These are phyloP conservation scores for Suhomyces tanzawaensis DNA, from an alignment of 805 yeast genomes.

Conservation along the genomic window DNA sequence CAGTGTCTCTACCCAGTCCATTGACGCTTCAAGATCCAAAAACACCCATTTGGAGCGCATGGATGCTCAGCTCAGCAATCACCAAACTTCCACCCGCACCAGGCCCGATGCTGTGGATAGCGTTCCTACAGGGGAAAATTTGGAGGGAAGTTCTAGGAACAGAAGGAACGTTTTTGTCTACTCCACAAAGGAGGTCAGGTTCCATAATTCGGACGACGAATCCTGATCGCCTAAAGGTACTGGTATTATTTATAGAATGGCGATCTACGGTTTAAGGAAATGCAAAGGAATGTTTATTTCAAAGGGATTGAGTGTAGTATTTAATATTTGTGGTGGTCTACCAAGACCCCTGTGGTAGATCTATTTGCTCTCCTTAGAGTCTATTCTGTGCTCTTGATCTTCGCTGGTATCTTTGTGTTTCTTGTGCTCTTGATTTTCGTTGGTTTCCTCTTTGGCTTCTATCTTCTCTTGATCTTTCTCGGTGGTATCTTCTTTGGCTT, in stretches of 20 bases:
- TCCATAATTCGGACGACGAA: constrained; percentile 26
- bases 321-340: no score
- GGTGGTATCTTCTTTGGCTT: neutral
- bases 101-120: neutral
- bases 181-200: constrained; percentile 34
- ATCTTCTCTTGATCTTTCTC: neutral
- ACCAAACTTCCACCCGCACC: neutral
- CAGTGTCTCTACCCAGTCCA: constrained; percentile 26
- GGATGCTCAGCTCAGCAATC: constrained; percentile 1
- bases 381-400: no score
- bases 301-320: no score
- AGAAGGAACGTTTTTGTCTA: constrained; percentile 39
- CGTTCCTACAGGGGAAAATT: neutral
- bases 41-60: constrained; percentile 10
- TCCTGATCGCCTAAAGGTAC: no score
- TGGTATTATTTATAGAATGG: no score
- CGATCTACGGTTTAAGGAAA: no score
- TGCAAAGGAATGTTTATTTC: no score
- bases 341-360: neutral
- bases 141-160: neutral
- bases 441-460: neutral
- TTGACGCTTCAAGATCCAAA: constrained; percentile 5
- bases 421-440: neutral
- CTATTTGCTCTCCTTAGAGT: neutral
- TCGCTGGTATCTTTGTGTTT: no score